Conservation (phyloP, 1,284 basidiomycete genomes). For the Rhodotorula sp. region DNA sequence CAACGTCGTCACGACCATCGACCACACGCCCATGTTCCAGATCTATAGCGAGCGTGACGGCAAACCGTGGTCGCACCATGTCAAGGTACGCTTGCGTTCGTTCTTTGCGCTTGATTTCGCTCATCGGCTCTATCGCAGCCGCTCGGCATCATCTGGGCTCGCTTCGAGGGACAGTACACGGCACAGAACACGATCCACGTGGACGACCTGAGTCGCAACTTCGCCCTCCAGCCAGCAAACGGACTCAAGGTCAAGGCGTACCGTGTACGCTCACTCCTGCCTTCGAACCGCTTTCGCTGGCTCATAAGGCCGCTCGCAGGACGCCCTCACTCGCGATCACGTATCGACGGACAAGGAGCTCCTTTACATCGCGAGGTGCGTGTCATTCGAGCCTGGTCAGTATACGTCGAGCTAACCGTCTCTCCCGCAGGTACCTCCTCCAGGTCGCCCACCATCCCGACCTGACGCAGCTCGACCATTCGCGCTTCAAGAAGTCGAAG, state of each 20-base stretch:
- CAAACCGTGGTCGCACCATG: constrained; percentile 71
- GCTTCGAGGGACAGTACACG: constrained; percentile 66
- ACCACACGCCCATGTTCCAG: constrained; percentile 85
- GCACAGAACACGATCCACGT: constrained; percentile 37
- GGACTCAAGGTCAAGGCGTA: constrained; percentile 44
- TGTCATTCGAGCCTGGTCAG: constrained; percentile 1
- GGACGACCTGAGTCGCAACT: constrained; percentile 25
- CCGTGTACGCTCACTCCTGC: constrained; percentile 1
- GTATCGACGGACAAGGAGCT: constrained; percentile 38
- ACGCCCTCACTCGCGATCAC: constrained; percentile 15
- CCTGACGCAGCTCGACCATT: constrained; percentile 31
- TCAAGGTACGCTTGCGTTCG: constrained; percentile 42
- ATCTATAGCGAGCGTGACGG: constrained; percentile 74
- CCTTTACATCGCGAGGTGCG: constrained; percentile 31
- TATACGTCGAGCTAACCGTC: no score
- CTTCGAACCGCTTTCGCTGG: neutral
- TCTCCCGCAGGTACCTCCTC: constrained; percentile 21
- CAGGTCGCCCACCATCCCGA: constrained; percentile 25
- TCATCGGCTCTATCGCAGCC: constrained; percentile 59
- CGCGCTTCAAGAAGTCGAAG: constrained; percentile 28
- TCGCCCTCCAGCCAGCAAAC: constrained; percentile 38
- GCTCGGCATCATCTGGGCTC: constrained; percentile 83
- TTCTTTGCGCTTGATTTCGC: neutral
- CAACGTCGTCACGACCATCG: constrained; percentile 60
- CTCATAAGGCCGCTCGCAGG: neutral